Evolutionary conservation across 2,329 filamentous ascomycete species (phyloP), one percentile per base, ranked within the genome.

Genomic region (Alternaria angustiovoidea): DNA sequence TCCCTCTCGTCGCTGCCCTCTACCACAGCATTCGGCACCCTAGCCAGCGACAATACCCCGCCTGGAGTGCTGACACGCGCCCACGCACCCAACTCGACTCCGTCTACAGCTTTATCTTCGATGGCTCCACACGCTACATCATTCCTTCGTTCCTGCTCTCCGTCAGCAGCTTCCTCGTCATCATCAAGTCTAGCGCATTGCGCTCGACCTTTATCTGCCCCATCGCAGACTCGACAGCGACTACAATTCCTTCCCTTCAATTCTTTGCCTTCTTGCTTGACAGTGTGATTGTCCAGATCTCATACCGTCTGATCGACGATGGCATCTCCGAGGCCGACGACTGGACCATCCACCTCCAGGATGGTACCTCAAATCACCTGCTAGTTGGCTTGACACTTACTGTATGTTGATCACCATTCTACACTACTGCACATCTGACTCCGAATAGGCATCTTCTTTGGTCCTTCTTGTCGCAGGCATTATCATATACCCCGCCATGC

Each of bases 141-240:
- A 51, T 75, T n/a, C 73, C 74, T 18, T 65, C 72, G 12, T 38
- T 71, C 18, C 57, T 76, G 59, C 70, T 75, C 16, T 69, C 71
- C 51, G 67, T 75, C 51, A 74, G 70, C 64, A 70, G 66, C 62
- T 75, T 75, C 63, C 69, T 75, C 28, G 65, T 70, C 53, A 63
- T 67, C 43, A 59, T 71, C 65, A 72, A 71, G 59, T 70, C 72
- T n/a, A 72, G 63, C 61, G 28, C 66, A 9, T 49, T 76, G 47
- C 71, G 67, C 14, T 75, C 75, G 24, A 75, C 72, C 5, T 77
- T 73, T 64, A 75, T 77, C 48, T 77, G 75, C 54, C 70, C 75
- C 24, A 57, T 68, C 34, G 65, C 68, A 8, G 69, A 72, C 59
- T 65, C 68, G 11, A 56, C 66, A 8, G 70, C 70, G 3, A 60